phyloP scores from a whole-genome alignment of 208 protist species.

The Trypanosoma boissoni region DNA sequence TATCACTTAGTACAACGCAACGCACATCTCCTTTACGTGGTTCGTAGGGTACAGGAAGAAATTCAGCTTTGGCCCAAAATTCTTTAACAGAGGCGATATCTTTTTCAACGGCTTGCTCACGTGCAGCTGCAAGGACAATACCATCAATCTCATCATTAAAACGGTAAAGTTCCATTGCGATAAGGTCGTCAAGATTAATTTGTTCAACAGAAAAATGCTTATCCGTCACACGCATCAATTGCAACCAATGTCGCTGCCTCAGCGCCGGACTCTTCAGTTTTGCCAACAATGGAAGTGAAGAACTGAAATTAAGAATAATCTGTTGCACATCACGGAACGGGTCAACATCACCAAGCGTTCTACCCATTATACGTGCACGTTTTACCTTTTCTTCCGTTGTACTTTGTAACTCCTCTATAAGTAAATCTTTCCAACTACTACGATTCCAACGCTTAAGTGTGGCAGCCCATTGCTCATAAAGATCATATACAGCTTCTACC shows the following conservation, averaged over 20 bases:
- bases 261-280: constrained; percentile 97
- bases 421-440: constrained; percentile 97
- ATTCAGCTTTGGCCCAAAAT: constrained; percentile 93
- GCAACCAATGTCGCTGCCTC: constrained; percentile 96
- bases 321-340: constrained; percentile 91
- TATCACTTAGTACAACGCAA: constrained; percentile 93
- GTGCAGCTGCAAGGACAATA: constrained; percentile 90
- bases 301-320: constrained; percentile 93
- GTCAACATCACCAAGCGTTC: constrained; percentile 83
- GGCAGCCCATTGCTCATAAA: constrained; percentile 93
- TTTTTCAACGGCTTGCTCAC: constrained; percentile 97
- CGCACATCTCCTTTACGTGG: constrained; percentile 84
- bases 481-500: constrained; percentile 91
- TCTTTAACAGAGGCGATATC: constrained; percentile 93
- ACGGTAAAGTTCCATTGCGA: constrained; percentile 96
- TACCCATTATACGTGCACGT: constrained; percentile 78
- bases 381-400: constrained; percentile 92
- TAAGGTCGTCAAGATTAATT: constrained; percentile 97
- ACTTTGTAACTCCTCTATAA: constrained; percentile 92
- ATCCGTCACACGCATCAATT: constrained; percentile 95
- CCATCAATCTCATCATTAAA: constrained; percentile 94
- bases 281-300: constrained; percentile 94
- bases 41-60: constrained; percentile 89
- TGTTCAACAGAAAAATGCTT: constrained; percentile 95
- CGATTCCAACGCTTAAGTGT: constrained; percentile 93